Conservation (phyloP, 768 basidiomycete genomes). For the Podaxis carcinomalis region DNA sequence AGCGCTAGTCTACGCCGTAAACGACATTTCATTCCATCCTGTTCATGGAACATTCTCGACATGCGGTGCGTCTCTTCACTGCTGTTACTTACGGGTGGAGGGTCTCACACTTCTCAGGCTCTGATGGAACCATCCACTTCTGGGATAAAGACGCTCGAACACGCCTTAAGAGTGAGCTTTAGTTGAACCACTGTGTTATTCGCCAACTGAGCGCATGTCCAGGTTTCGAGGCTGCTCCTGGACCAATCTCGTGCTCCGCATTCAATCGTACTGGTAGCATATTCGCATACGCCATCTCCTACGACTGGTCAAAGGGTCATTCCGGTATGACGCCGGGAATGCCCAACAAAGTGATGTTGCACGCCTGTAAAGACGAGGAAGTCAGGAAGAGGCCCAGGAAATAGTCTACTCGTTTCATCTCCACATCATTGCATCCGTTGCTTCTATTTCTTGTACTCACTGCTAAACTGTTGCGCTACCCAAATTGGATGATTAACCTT, state of each 20-base stretch:
- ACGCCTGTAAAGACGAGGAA: constrained; percentile 84
- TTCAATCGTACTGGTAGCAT: constrained; percentile 89
- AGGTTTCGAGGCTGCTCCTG: constrained; percentile 73
- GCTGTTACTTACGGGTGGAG: constrained; percentile 17
- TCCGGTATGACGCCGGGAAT: constrained; percentile 70
- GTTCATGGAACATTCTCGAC: constrained; percentile 84
- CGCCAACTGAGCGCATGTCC: neutral
- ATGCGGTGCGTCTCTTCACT: constrained; percentile 40
- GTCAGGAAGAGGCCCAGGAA: constrained; percentile 63
- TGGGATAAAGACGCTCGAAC: constrained; percentile 95
- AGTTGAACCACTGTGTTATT: neutral
- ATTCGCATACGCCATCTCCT: constrained; percentile 89
- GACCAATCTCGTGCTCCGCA: constrained; percentile 72
- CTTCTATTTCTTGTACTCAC: constrained; percentile 11
- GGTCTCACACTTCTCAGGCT: constrained; percentile 35
- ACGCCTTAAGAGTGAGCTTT: constrained; percentile 75
- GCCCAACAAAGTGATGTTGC: constrained; percentile 80
- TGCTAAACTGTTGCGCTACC: neutral
- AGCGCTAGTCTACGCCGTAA: constrained; percentile 75
- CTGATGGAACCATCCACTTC: constrained; percentile 86
- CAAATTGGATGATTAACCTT: neutral
- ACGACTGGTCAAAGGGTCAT: constrained; percentile 93
- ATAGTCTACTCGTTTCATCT: constrained; percentile 18
- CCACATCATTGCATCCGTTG: constrained; percentile 5
- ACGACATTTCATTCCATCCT: constrained; percentile 83